Base-by-base conservation (phyloP, 345 rosid species). In the Noccaea bulbosa region DNA sequence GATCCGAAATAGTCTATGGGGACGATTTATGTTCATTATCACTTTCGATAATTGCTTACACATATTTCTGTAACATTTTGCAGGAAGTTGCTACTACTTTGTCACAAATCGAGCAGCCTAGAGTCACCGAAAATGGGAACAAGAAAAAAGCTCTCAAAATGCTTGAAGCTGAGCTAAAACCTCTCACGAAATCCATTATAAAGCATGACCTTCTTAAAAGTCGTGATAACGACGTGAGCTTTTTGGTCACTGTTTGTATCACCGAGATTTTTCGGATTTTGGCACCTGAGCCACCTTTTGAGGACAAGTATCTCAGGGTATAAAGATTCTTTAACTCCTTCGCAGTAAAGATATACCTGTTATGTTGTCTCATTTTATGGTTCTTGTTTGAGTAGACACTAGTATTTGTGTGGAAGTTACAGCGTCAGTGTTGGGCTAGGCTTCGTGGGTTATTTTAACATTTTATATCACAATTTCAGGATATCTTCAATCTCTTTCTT, bases 241-340 rank as follows among this genome's bases (percentile, higher is more conserved):
- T 93, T 55, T 57, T 91, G 78, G 90, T 86, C 70, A 84, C 95
- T 53, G 83, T 86, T 15, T 89, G 96, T 72, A 83, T 86, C 57
- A 67, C 78, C 55, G 99, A 94, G 70, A 47, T 81, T 34, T 94
- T 91, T 52, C 83, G 97, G 60, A 80, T 94, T 70, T 64, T 86
- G 63, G 96, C 99, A 45, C 99, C 99, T 11, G 82, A 85, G 11
- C 90, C 80, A 12, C 96, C 97, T 55, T 89, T 94, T 55, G 91
- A 83, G 50, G 97, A 88, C 60, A 73, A 77, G 77, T 64, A 82
- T 85, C 88, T 91, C 15, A 81, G 79, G 84, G 98, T 90, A 79
- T 57, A 9, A 47, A 6, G 11, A 62, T 68, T 51, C 22, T 64
- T 12, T 2, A 15, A 46, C 51, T 40, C 65, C 24, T 51, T 8